A percentile compares a stretch with the other conserved stretches of the same genome.
Conservation (phyloP, 108 stramenopile species). For the Skeletonema potamos region DNA sequence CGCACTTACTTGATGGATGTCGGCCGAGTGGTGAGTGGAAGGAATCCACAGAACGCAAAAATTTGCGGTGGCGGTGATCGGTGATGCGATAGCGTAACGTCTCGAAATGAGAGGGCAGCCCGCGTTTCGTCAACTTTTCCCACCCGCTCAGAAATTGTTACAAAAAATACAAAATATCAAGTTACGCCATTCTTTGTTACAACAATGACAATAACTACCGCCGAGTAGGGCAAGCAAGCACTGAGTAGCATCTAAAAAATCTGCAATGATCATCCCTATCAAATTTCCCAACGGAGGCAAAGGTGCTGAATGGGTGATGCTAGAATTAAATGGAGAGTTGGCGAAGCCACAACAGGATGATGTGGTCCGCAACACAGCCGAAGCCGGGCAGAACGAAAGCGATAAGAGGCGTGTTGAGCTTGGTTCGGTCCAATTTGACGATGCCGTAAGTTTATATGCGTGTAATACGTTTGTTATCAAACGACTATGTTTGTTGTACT, state of each 20-base stretch:
- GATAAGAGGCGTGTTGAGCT: conserved; percentile 48
- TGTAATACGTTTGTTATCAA: neutral
- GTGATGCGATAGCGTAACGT: no score
- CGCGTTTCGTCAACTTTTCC: no score
- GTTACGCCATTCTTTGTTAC: no score
- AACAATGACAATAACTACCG: no score
- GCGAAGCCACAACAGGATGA: conserved; percentile 50
- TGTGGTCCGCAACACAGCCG: conserved; percentile 3
- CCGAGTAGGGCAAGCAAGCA: no score
- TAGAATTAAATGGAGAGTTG: conserved; percentile 77
- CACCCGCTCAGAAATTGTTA: no score
- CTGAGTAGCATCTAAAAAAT: neutral
- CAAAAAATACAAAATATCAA: no score
- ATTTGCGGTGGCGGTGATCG: neutral
- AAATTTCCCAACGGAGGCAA: conserved; percentile 9
- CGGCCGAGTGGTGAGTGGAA: neutral
- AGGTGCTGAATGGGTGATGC: conserved; percentile 64
- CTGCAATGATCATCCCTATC: conserved; percentile 40
- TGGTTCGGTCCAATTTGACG: conserved; percentile 49
- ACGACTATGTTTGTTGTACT: neutral
- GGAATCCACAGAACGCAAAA: neutral
- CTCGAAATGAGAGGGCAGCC: no score
- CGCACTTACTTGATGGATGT: neutral
- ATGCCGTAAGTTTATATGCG: conserved; percentile 29
- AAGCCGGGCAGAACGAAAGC: conserved; percentile 7